Base-by-base conservation (phyloP, 495 filamentous ascomycete species). In the Cercophora scortea region DNA sequence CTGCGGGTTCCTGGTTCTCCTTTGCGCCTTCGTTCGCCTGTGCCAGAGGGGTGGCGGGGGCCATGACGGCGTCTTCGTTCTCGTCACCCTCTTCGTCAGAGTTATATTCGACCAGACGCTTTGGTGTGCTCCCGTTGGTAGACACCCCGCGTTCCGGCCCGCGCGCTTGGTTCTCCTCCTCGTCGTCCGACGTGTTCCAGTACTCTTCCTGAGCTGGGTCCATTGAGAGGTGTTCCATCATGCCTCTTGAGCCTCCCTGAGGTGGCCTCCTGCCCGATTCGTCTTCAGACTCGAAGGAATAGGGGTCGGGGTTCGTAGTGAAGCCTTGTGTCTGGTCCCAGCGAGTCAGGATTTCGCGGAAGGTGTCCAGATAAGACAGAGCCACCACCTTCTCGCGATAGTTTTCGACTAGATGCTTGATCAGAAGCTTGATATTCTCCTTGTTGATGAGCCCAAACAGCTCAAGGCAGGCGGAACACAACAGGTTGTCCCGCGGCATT, bases 401-500 rank as follows among this genome's bases (percentile, higher is more conserved):
- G 57, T 87, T 89, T 59, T 94, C 89, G 32, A 95, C 89, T 36
- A 96, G 68, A 60, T 98, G 90, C 43, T 81, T 76, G 47, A 96
- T 85, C 38, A 96, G 72, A 6, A 84, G 79, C 63, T 89, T 93
- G 58, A 92, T 78, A 56, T 86, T 86, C 64, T 95, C 89, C 61
- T 84, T 83, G 63, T 84, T 89, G 58, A 98, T 89, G 58, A 86
- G 89, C 58, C 91, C 89, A 56, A 98, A 98, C 35, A 98, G 80
- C 62, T 98, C 93, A 12, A 97, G 76, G 68, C 89, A 96, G n/a
- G 91, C 92, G 12, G 91, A 96, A 61, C 93, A 93, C 34, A 98
- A 79, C 4, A 97, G 77, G 62, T 96, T 98, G 66, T 98, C 90
- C n/a, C 89, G 84, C 1, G 90, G 90, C 83, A 96, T 91, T 3